A percentile compares a stretch with the other conserved stretches of the same genome.
Evolutionary conservation across 768 basidiomycete genomes (phyloP).

Genomic region (Psilocybe tampanensis): DNA sequence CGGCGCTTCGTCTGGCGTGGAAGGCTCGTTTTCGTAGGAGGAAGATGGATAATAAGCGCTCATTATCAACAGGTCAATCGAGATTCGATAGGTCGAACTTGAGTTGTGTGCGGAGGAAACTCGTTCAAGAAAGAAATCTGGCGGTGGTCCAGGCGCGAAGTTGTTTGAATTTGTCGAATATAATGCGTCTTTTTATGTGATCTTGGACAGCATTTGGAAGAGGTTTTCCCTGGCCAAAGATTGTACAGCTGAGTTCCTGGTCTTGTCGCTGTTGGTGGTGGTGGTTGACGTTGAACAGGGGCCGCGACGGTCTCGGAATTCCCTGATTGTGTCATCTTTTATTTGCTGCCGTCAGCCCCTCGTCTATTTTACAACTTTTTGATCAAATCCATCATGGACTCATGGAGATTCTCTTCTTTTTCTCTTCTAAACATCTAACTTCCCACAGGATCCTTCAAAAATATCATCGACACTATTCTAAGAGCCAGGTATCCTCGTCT

Average conservation of each 20-base stretch:
- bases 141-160: too few species aligned
- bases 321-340: not conserved
- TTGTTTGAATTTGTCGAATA: too few species aligned
- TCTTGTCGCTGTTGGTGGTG: not conserved
- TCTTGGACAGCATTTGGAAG: not conserved
- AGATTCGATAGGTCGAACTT: not conserved
- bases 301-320: not conserved
- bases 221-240: not conserved
- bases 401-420: too few species aligned
- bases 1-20: not conserved
- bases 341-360: not conserved
- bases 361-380: too few species aligned
- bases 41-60: slow-evolving; percentile 5
- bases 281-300: not conserved
- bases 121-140: too few species aligned
- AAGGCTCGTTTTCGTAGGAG: not conserved
- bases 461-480: too few species aligned
- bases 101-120: too few species aligned
- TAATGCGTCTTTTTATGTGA: not conserved
- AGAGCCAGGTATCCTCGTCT: too few species aligned
- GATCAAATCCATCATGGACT: too few species aligned
- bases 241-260: too few species aligned
- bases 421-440: too few species aligned
- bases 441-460: too few species aligned
- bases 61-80: not conserved